phyloP scores from a whole-genome alignment of 139 green algal species.

The Prasinococcaceae sp. region DNA sequence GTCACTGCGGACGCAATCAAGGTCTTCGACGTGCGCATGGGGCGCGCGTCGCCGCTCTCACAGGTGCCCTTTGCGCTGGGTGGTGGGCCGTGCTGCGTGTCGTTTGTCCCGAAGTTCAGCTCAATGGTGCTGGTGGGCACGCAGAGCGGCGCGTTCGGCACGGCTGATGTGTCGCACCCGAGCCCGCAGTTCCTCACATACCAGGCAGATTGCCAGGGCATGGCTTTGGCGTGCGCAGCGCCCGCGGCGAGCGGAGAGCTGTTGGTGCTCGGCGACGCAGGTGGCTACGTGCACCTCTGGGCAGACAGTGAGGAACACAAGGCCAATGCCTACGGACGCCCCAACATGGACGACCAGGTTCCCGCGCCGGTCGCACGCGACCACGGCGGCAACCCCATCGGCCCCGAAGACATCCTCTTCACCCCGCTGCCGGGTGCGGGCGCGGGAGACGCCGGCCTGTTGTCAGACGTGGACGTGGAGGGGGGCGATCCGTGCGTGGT shows the following conservation, averaged over 20 bases:
- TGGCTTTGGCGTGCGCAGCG: background rate
- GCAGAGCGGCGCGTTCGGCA: constrained; percentile 34
- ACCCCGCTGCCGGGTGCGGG: background rate
- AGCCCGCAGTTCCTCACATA: constrained; percentile 15
- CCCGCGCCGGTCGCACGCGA: background rate
- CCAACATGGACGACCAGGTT: background rate
- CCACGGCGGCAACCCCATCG: background rate
- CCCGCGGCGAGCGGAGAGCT: constrained; percentile 35
- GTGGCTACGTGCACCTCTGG: constrained; percentile 73
- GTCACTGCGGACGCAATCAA: constrained; percentile 40
- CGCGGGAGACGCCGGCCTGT: background rate
- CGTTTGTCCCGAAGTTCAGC: constrained; percentile 54
- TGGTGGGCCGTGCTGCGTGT: constrained; percentile 25
- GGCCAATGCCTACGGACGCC: constrained; percentile 19
- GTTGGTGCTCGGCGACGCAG: constrained; percentile 48
- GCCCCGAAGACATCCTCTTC: background rate
- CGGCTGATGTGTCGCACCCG: constrained; percentile 38
- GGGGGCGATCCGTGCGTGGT: background rate
- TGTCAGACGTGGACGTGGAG: background rate
- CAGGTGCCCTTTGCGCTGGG: constrained; percentile 43
- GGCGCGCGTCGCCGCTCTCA: constrained; percentile 29
- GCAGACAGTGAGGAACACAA: constrained; percentile 5
- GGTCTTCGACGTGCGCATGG: constrained; percentile 55
- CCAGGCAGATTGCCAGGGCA: constrained; percentile 28
- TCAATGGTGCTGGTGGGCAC: constrained; percentile 45